These are phyloP conservation scores for Achaetomiella virescens DNA, from an alignment of 495 filamentous ascomycete genomes.

Conservation along the genomic window DNA sequence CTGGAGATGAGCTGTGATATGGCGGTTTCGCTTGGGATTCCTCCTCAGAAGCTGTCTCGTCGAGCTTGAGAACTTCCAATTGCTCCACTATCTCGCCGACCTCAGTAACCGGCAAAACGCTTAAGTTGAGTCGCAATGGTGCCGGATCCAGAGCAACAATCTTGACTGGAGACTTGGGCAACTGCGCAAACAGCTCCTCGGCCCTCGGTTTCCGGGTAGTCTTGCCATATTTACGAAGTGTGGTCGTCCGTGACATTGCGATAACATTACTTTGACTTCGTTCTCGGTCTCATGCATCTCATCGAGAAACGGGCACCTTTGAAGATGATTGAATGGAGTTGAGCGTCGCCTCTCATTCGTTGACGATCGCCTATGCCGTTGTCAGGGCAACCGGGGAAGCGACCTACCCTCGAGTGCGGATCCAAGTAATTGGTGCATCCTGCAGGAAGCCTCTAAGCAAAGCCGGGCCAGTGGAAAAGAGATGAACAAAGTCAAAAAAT, in stretches of 20 bases:
- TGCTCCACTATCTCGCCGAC: neutral
- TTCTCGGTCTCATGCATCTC: neutral
- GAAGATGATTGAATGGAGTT: too few relatives aligned
- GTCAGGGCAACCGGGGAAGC: too few relatives aligned
- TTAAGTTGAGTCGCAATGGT: neutral
- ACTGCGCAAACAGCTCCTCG: slow-evolving; percentile 7
- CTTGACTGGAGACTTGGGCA: slow-evolving; percentile 35
- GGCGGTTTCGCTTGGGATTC: neutral
- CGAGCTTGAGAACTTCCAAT: neutral
- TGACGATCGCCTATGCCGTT: too few relatives aligned
- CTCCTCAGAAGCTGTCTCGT: neutral
- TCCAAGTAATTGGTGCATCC: too few relatives aligned
- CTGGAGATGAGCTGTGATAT: neutral
- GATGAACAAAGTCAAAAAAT: too few relatives aligned
- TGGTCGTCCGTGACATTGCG: slow-evolving; percentile 28
- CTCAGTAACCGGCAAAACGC: neutral
- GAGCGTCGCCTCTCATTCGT: too few relatives aligned
- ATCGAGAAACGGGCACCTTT: neutral
- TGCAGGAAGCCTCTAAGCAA: too few relatives aligned
- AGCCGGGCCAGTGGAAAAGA: too few relatives aligned
- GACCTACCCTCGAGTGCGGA: too few relatives aligned
- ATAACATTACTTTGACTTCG: neutral
- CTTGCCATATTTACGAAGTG: slow-evolving; percentile 40
- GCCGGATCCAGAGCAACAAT: neutral
- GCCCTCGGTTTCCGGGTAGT: slow-evolving; percentile 29